Base-by-base conservation (phyloP, 2,329 filamentous ascomycete genomes). In the Trichoderma sp. region DNA sequence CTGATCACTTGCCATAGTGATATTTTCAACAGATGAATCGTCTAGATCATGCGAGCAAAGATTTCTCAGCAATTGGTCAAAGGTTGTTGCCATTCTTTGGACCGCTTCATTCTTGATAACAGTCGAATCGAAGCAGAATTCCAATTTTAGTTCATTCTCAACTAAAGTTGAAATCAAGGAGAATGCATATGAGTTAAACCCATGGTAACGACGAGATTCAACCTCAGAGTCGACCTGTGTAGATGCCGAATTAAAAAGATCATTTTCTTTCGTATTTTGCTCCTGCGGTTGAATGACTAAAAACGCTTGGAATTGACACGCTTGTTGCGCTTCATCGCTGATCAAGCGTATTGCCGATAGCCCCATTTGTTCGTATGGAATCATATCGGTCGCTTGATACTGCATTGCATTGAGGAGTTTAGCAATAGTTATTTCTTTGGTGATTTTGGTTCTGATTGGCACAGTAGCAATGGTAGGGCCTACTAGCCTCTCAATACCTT, bases 391-490 rank as follows among this genome's bases (percentile, higher is more conserved):
- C 12, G 61, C 70, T 60, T 67, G 47, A 15, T 28, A 7, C 34
- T 71, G 70, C 36, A 71, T 18, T 12, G 14, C 15, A 2, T 30
- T 9, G 12, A 71, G 70, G 26, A 66, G 15, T 32, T 67, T 47
- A 8, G 43, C 28, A 24, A 39, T 26, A 15, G 4, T 71, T 24
- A 15, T 12, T 12, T 30, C 60, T 9, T 36, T 32, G 6, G 47
- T 26, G 8, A 61, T 26, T 15, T 26, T 43, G 30, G 36, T 47
- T 51, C 70, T 57, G 6, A 71, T 53, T 9, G 70, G 70, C 12
- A 67, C 61, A 14, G 70, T 71, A 14, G 70, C 70, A 24, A 71
- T 66, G 4, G 70, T 67, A 12, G 70, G 70, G 24, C 61, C 70
- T 30, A 34, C 51, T 18, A 71, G n/a, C 15, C 51, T 60, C 21